Evolutionary conservation across 495 filamentous ascomycete genomes (phyloP).

Genomic region (Penicillium antarcticum): DNA sequence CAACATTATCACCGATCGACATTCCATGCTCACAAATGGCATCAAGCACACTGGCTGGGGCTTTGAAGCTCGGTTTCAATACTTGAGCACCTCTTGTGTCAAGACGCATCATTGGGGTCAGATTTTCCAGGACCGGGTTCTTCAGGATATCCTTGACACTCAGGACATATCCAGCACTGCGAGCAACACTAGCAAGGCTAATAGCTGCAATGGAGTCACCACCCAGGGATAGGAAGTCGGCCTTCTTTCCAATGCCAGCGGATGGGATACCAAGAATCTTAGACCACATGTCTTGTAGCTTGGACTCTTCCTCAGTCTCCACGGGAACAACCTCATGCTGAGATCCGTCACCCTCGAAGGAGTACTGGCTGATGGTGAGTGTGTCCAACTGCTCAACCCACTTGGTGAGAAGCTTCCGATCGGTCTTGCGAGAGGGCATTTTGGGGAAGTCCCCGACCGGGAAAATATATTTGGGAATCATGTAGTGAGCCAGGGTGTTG

Average conservation of each 20-base stretch:
- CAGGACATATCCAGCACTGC: slow-evolving; percentile 4
- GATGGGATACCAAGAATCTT: slow-evolving; percentile 7
- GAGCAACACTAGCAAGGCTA: slow-evolving; percentile 11
- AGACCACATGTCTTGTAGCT: slow-evolving; percentile 15
- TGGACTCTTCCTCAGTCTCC: slow-evolving; percentile 10
- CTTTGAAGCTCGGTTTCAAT: slow-evolving; percentile 2
- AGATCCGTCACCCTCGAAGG: neutral
- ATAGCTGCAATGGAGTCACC: slow-evolving; percentile 32
- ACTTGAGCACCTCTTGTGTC: neutral
- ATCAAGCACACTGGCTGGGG: neutral
- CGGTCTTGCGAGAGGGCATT: slow-evolving; percentile 38
- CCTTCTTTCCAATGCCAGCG: slow-evolving; percentile 5
- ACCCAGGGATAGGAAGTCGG: slow-evolving; percentile 19
- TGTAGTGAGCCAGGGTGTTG: slow-evolving; percentile 2
- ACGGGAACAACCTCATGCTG: neutral
- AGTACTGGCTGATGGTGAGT: neutral
- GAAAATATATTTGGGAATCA: neutral
- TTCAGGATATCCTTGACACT: slow-evolving; percentile 11
- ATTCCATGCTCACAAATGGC: neutral
- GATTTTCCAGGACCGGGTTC: slow-evolving; percentile 6
- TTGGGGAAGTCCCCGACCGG: slow-evolving; percentile 34
- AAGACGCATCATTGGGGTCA: neutral
- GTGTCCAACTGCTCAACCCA: slow-evolving; percentile 9
- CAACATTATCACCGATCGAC: neutral
- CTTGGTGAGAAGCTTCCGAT: slow-evolving; percentile 21